Conservation (phyloP, 1,284 basidiomycete genomes). For the Peniophora sp. region DNA sequence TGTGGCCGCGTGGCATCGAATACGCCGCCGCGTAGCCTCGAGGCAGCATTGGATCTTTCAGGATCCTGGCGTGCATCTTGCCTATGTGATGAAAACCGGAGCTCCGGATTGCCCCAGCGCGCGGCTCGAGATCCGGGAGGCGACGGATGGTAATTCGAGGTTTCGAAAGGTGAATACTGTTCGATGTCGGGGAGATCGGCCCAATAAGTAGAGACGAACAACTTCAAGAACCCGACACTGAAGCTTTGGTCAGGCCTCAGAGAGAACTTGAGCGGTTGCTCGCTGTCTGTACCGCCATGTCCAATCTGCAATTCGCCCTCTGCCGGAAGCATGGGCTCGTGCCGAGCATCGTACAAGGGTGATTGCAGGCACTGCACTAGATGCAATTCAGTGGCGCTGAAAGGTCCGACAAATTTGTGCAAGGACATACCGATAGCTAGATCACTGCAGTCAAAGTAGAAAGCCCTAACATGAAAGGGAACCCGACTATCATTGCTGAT, state of each 20-base stretch:
- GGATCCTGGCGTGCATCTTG: too few relatives aligned
- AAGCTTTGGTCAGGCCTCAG: slow-evolving; percentile 15
- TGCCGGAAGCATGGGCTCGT: slow-evolving; percentile 18
- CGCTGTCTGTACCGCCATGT: slow-evolving; percentile 21
- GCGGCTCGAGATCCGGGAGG: too few relatives aligned
- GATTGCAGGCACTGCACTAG: background rate
- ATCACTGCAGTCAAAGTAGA: slow-evolving; percentile 26
- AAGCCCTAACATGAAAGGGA: slow-evolving; percentile 24
- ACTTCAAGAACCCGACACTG: slow-evolving; percentile 26
- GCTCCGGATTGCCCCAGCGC: too few relatives aligned
- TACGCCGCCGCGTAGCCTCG: too few relatives aligned
- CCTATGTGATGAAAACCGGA: too few relatives aligned
- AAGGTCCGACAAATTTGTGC: too few relatives aligned
- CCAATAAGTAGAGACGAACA: slow-evolving; percentile 22
- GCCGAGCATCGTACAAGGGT: background rate
- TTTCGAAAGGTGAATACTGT: slow-evolving; percentile 20
- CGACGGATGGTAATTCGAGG: too few relatives aligned
- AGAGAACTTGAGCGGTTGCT: slow-evolving; percentile 18
- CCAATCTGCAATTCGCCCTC: slow-evolving; percentile 20
- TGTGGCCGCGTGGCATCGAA: too few relatives aligned
- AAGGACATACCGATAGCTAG: slow-evolving; percentile 18
- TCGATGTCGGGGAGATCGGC: slow-evolving; percentile 15
- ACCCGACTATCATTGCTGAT: slow-evolving; percentile 21
- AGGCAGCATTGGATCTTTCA: too few relatives aligned
- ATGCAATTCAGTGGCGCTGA: too few relatives aligned